Evolutionary conservation across 352 stramenopile genomes (phyloP).

Genomic region (Ophiocytium majus): DNA sequence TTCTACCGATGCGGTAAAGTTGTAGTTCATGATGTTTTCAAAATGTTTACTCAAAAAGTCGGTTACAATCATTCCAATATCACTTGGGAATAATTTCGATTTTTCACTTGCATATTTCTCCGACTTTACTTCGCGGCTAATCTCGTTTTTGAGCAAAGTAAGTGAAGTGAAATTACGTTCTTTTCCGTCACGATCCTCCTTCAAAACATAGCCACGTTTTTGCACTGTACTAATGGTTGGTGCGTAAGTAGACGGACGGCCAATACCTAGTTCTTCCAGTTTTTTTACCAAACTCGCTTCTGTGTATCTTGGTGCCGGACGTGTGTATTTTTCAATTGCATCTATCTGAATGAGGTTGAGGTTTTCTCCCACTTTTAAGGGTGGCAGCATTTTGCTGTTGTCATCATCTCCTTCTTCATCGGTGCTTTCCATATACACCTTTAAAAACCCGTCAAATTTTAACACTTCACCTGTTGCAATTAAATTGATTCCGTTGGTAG

Average conservation of each 20-base stretch:
- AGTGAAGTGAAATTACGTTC: no score
- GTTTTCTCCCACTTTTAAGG: not conserved
- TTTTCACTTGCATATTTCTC: not conserved
- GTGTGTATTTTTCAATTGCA: not conserved
- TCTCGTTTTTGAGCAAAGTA: constrained; percentile 9
- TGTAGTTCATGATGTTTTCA: no score
- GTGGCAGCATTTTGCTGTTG: not conserved
- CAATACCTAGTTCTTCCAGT: no score
- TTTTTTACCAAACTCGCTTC: no score
- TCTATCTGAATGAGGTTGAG: not conserved
- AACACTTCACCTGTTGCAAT: not conserved
- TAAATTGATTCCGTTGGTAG: not conserved
- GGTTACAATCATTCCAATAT: constrained; percentile 17
- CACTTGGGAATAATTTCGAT: constrained; percentile 8
- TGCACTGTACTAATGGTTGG: no score
- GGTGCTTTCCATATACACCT: constrained; percentile 4
- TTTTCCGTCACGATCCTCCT: constrained; percentile 1
- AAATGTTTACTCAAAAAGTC: no score
- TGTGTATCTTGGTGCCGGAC: not conserved
- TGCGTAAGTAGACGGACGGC: no score
- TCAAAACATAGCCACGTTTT: no score
- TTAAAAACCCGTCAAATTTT: constrained; percentile 11
- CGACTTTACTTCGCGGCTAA: not conserved
- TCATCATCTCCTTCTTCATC: constrained; percentile 13
- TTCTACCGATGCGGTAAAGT: no score